Base-by-base conservation (phyloP, 2,329 filamentous ascomycete species). In the Alternaria gansuensis region DNA sequence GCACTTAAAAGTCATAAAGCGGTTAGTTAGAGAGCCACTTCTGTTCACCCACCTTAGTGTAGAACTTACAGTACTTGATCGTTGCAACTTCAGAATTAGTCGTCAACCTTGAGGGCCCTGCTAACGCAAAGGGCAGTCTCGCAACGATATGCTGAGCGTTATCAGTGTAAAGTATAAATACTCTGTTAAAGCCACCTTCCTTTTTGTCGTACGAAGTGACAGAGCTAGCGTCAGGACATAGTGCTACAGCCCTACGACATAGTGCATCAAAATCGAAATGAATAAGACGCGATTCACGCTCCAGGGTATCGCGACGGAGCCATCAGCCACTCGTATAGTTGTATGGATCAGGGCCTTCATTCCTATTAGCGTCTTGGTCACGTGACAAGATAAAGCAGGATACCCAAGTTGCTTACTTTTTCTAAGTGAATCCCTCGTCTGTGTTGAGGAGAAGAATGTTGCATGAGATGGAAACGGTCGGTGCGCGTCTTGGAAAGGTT, bases 61-160 rank as follows among this genome's bases (percentile, higher is more conserved):
- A 57, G 29, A 48, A 67, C 75, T 65, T 70, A 81, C 79, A 43
- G 59, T 78, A 82, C 45, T 66, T 66, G 45, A 82, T 78, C 1
- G 80, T 82, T 28, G 81, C 80, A 62, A 82, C 79, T 66, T 82
- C 78, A 24, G 80, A 82, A 54, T 68, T 72, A 5, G 78, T 82
- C 0, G 70, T 74, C 21, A 80, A 66, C 41, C 65, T 70, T 39
- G 66, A 45, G 8, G 77, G 78, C 9, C 79, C 79, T 61, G 78
- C 77, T 33, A 79, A 43, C 3, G 55, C 54, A 63, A 78, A 80
- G 2, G 79, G 80, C n/a, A 82, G 56, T 64, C 75, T 78, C 3
- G 78, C 81, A 14, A 82, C 75, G 23, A 81, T 54, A 21, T 63
- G 65, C 60, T 67, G 68, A 7, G 54, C 75, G 66, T 79, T 76